Evolutionary conservation across 2,329 filamentous ascomycete genomes (phyloP).

Genomic region (Juglanconis oblonga): DNA sequence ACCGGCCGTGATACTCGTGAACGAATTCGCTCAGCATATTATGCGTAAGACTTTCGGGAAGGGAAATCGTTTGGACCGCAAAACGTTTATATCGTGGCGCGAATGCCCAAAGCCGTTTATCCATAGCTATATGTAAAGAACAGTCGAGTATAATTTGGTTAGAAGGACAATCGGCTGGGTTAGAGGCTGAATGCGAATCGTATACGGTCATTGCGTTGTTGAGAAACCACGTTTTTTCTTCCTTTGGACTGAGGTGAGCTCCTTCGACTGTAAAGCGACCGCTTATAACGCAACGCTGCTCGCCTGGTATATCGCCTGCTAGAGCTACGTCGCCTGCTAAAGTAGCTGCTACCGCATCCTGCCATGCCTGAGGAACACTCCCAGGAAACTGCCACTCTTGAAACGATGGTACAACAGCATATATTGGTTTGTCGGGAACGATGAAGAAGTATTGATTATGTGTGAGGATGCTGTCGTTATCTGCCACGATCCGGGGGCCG

Average conservation of each 20-base stretch:
- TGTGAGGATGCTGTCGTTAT: not conserved
- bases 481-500: not conserved
- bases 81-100: not conserved
- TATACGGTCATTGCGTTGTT: not conserved
- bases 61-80: not conserved
- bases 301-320: not conserved
- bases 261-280: not conserved
- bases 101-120: not conserved
- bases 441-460: not conserved
- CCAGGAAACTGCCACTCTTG: not conserved
- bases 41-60: not conserved
- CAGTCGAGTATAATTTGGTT: not conserved
- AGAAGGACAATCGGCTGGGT: not conserved
- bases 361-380: not conserved
- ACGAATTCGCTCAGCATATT: not conserved
- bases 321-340: no score
- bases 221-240: not conserved
- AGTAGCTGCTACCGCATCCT: not conserved
- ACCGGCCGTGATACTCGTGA: not conserved
- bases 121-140: not conserved
- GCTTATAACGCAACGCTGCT: not conserved
- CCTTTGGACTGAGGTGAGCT: not conserved
- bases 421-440: not conserved
- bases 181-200: not conserved
- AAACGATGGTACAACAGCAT: conserved; percentile 2